Base-by-base conservation (phyloP, 83 land plant genomes). In the Picea engelmannii region DNA sequence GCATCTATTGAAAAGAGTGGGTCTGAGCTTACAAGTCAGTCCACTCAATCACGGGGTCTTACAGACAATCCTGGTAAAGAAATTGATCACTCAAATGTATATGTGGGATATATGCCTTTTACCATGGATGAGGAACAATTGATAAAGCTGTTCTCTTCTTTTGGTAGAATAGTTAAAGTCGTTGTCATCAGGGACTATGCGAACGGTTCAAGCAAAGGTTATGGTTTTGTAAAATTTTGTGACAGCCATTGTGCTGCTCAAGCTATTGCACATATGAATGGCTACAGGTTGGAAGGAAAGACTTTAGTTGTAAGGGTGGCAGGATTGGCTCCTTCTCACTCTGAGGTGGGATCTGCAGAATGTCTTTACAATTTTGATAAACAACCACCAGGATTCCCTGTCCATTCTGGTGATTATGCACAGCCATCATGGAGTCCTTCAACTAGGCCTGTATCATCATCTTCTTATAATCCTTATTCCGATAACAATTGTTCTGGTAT, bases 141-240 rank as follows among this genome's bases (percentile, higher is more conserved):
- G 83, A 90, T 88, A 70, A 83, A 85, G 38, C 82, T 96, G 78
- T 96, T 96, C 81, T 70, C 91, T 15, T 75, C 93, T 6, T 94
- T 94, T 86, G 98, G 98, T 16, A 83, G 83, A 8, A 92, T 96
- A 81, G 96, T 89, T 18, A 86, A 86, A 86, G 92, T 89, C 11
- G 94, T 90, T 84, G 95, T 96, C 15, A 91, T 96, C 12, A 92
- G 92, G 49, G 95, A 94, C 78, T 71, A 90, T 47, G 76, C 83
- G 16, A 87, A 91, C 59, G 95, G 95, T n/a, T 64, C 91, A 44
- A 94, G 91, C 79, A 96, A 91, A 86, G 96, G 98, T 44, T 96
- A 92, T 84, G 98, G 98, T 25, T 96, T 96, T 88, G 98, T 96
- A 18, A 96, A 94, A 82, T 96, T 90, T 82, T 31, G 95, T 65